Evolutionary conservation across 2,329 filamentous ascomycete genomes (phyloP).

Genomic region (Colletotrichum eremochloae): DNA sequence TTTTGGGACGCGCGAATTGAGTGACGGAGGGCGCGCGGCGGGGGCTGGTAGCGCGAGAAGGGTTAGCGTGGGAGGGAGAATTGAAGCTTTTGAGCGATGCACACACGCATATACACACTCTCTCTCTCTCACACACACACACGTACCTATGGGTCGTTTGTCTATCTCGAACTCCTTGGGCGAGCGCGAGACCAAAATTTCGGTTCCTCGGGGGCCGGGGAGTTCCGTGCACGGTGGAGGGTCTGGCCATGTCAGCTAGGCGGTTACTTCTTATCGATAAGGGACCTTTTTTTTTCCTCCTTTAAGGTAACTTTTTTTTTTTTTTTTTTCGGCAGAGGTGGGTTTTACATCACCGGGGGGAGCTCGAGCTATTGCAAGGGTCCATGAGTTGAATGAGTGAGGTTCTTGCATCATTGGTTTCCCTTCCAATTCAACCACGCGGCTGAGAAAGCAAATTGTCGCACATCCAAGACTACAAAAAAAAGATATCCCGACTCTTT

Average conservation of each 20-base stretch:
- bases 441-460: too few species aligned
- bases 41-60: neutral
- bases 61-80: neutral
- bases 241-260: neutral
- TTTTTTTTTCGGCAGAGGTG: neutral
- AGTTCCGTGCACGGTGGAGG: slow-evolving; percentile 32
- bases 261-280: slow-evolving; percentile 39
- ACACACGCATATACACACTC: neutral
- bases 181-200: slow-evolving; percentile 35
- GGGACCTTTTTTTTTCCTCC: neutral
- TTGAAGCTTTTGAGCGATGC: neutral
- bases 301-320: neutral
- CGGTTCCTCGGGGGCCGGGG: slow-evolving; percentile 32
- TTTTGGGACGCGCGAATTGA: neutral
- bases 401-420: neutral
- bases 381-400: too few species aligned
- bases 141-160: neutral
- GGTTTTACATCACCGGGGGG: slow-evolving; percentile 40
- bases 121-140: neutral
- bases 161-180: neutral
- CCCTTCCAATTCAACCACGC: neutral
- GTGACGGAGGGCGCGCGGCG: neutral
- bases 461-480: too few species aligned
- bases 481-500: neutral
- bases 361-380: slow-evolving; percentile 10